A percentile compares a stretch with the other conserved stretches of the same genome.
These are phyloP conservation scores for Mucor saturninus DNA, from an alignment of 371 early-diverging fungal genomes.

Conservation along the genomic window DNA sequence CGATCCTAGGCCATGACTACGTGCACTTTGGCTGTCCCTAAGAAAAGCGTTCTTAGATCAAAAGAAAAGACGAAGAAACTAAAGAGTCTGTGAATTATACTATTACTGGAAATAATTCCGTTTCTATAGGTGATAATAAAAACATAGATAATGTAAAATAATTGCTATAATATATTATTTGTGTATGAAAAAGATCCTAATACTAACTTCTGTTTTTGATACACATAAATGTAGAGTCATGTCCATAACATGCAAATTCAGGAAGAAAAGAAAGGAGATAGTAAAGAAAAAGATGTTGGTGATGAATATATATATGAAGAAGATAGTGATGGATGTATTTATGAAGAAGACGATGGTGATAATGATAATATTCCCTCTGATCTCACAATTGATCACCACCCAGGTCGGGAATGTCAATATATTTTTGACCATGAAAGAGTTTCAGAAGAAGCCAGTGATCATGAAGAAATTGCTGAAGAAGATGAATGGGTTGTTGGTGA, in stretches of 20 bases:
- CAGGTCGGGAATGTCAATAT: conserved; percentile 9
- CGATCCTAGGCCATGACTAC: no score
- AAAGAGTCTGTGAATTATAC: conserved; percentile 10
- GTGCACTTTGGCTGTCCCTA: no score
- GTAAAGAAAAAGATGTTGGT: conserved; percentile 5
- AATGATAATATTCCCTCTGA: conserved; percentile 12
- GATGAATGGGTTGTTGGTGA: conserved; percentile 8
- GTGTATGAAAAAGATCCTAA: conserved; percentile 6
- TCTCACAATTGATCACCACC: conserved; percentile 16
- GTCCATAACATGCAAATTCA: not conserved
- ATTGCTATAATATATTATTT: conserved; percentile 11
- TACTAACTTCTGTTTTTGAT: conserved; percentile 8
- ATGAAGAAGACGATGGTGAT: not conserved
- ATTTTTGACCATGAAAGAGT: conserved; percentile 12
- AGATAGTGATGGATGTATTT: not conserved
- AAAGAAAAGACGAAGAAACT: conserved; percentile 6
- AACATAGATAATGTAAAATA: conserved; percentile 10
- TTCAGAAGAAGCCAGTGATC: conserved; percentile 1
- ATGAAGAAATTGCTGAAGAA: conserved; percentile 5
- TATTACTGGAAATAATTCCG: conserved; percentile 11
- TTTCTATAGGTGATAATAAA: conserved; percentile 12
- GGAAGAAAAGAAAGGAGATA: conserved; percentile 5
- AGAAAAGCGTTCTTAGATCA: no score
- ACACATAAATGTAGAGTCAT: conserved; percentile 8
- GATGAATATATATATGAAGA: conserved; percentile 5